A percentile compares a stretch with the other conserved stretches of the same genome.
Conservation (phyloP, 2,329 filamentous ascomycete genomes). For the Paraphaeosphaeria sporulosa region DNA sequence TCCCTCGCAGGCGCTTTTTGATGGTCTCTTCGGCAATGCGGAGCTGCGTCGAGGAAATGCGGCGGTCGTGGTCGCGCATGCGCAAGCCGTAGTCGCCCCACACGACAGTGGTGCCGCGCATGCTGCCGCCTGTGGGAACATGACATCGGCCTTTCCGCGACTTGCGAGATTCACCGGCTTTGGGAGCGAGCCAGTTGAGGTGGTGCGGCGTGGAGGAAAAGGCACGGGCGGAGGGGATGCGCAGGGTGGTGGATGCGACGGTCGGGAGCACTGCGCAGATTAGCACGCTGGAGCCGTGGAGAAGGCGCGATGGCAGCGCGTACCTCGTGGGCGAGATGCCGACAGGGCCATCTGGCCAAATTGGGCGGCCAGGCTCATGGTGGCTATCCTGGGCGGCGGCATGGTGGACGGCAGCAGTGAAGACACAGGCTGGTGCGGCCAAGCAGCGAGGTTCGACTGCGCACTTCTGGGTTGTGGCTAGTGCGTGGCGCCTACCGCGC, state of each 20-base stretch:
- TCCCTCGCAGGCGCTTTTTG: conserved; percentile 82
- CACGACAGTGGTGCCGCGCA: conserved; percentile 90
- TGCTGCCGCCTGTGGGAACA: conserved; percentile 88
- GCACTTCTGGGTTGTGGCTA: conserved; percentile 34
- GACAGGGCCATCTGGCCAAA: conserved; percentile 40
- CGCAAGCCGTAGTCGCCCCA: conserved; percentile 97
- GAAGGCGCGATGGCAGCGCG: not conserved
- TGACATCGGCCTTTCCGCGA: conserved; percentile 86
- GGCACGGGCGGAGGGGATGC: conserved; percentile 57
- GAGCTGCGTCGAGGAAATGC: conserved; percentile 85
- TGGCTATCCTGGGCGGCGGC: conserved; percentile 50
- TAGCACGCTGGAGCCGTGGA: not conserved
- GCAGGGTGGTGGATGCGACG: conserved; percentile 34
- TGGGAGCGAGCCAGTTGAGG: conserved; percentile 83
- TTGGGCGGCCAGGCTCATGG: conserved; percentile 41
- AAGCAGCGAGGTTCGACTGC: too few species aligned
- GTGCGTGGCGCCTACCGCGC: conserved; percentile 1
- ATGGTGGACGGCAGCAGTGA: conserved; percentile 35
- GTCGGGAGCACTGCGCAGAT: conserved; percentile 28
- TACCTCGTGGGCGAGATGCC: conserved; percentile 35
- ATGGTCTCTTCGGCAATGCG: conserved; percentile 95
- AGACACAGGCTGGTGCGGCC: not conserved
- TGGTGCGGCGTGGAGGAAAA: conserved; percentile 75
- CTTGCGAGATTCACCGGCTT: conserved; percentile 81
- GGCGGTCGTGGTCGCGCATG: conserved; percentile 90